Conservation (phyloP, 208 protist species). For the Trypanosoma grayi region DNA sequence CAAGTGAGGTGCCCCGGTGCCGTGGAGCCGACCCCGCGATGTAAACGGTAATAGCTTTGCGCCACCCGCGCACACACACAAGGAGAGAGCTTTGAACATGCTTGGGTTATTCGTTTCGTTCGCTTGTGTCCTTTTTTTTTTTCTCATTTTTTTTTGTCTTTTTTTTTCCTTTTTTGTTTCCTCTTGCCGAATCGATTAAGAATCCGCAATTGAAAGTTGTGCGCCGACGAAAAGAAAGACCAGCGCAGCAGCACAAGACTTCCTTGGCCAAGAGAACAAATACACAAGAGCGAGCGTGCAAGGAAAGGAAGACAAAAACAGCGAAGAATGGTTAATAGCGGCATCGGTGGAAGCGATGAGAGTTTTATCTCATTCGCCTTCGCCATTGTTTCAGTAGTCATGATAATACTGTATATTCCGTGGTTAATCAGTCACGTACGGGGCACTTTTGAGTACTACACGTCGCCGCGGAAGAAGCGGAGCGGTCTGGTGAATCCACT, state of each 20-base stretch:
- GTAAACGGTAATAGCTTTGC: no score
- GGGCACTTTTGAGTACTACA: slow-evolving; percentile 57
- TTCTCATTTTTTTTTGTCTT: slow-evolving; percentile 20
- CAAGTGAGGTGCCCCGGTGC: background rate
- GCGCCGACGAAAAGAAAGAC: no score
- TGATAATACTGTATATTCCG: slow-evolving; percentile 87
- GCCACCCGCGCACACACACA: no score
- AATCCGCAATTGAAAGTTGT: no score
- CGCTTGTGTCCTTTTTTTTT: background rate
- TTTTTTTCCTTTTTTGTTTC: background rate
- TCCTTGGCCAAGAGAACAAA: no score
- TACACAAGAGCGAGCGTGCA: background rate
- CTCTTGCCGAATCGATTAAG: background rate
- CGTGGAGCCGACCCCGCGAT: no score
- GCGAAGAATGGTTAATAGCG: slow-evolving; percentile 40
- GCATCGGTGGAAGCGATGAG: slow-evolving; percentile 81
- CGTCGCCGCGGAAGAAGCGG: slow-evolving; percentile 47
- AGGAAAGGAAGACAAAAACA: background rate
- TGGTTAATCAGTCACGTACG: slow-evolving; percentile 71
- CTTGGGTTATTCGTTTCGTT: background rate
- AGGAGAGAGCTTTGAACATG: no score
- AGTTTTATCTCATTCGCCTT: slow-evolving; percentile 89
- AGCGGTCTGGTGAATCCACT: slow-evolving; percentile 46
- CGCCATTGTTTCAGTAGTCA: slow-evolving; percentile 77
- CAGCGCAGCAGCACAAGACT: no score